Evolutionary conservation across 2,329 filamentous ascomycete species (phyloP), one percentile per base, ranked within the genome.

Genomic region (Orbilia blumenaviensis): DNA sequence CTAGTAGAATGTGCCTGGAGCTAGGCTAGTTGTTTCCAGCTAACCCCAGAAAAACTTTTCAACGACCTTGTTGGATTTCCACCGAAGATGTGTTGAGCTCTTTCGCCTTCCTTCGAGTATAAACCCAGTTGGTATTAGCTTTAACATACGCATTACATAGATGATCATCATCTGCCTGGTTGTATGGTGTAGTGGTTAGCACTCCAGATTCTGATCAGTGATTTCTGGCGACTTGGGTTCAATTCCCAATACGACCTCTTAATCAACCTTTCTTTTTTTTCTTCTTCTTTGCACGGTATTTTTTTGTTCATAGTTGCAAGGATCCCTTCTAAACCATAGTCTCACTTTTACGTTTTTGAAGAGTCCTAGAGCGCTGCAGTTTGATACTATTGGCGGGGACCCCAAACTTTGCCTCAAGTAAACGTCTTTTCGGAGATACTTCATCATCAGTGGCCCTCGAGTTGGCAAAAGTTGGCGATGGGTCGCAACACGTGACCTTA

Each of bases 161-260:
- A 2, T 5, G 42, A 29, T 61, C 25, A 54, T 25, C 67, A 72
- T 60, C 60, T 58, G 48, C 16, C 29, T 38, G 69, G 69, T 75
- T 75, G 72, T 76, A 76, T 76, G 72, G 72, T 76, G 72, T 76
- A 76, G 72, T 69, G 72, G 72, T 76, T 66, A 76, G 72, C 72
- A 76, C 72, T 69, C 64, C 64, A 76, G 72, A 76, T 76, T 76
- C 72, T 76, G 72, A 76, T 69, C 23, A 27, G 58, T 41, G 61
- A 64, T 18, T 69, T 69, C 64, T 76, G 72, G 72, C 64, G 72
- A 76, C 72, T 76, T 76, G 72, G 64, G 72, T 76, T 76, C 72
- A 69, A 76, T 69, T 76, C 72, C 64, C 72, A 76, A 76, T 76
- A 76, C 72, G 72, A 76, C 72, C 72, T 75, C 32, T n/a, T n/a